phyloP scores from a whole-genome alignment of 208 protist species.

The Trypanosoma conorhini region DNA sequence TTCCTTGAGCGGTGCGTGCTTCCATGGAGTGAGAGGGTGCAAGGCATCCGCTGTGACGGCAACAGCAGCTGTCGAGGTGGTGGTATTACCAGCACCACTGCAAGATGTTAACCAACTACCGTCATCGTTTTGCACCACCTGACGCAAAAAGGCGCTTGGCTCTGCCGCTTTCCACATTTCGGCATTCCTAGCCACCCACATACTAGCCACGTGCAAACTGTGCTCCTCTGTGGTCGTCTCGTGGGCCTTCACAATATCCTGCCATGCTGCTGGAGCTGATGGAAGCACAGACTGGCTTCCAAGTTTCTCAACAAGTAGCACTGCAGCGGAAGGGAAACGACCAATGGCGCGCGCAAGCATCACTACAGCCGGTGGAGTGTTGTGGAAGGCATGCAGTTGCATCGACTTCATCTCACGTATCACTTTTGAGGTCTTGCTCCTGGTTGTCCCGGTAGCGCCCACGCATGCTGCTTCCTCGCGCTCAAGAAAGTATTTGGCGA shows the following conservation, averaged over 20 bases:
- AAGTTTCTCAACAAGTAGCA: conserved; percentile 54
- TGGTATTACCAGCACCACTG: conserved; percentile 1
- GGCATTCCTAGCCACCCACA: conserved; percentile 66
- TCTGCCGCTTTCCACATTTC: conserved; percentile 81
- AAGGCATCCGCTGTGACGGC: neutral
- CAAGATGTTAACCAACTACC: conserved; percentile 13
- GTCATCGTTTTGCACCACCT: conserved; percentile 24
- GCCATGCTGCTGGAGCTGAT: conserved; percentile 21
- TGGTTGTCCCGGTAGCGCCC: neutral
- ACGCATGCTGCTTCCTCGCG: conserved; percentile 30
- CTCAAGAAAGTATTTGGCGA: conserved; percentile 76
- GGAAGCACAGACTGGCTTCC: conserved; percentile 33
- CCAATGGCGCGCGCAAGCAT: conserved; percentile 54
- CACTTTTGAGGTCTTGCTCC: conserved; percentile 48
- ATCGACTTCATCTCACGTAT: conserved; percentile 44
- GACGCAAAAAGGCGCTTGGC: conserved; percentile 26
- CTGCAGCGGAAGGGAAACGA: conserved; percentile 57
- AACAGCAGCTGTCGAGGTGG: neutral
- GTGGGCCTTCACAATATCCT: conserved; percentile 22
- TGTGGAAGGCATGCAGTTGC: conserved; percentile 34
- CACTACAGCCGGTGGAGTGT: conserved; percentile 37
- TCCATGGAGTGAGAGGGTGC: conserved; percentile 7
- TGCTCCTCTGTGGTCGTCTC: conserved; percentile 14
- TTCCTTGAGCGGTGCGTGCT: conserved; percentile 28
- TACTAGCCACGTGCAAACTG: conserved; percentile 30